Evolutionary conservation across 2,329 filamentous ascomycete species (phyloP), one percentile per base, ranked within the genome.

Genomic region (Fusarium beomiforme): DNA sequence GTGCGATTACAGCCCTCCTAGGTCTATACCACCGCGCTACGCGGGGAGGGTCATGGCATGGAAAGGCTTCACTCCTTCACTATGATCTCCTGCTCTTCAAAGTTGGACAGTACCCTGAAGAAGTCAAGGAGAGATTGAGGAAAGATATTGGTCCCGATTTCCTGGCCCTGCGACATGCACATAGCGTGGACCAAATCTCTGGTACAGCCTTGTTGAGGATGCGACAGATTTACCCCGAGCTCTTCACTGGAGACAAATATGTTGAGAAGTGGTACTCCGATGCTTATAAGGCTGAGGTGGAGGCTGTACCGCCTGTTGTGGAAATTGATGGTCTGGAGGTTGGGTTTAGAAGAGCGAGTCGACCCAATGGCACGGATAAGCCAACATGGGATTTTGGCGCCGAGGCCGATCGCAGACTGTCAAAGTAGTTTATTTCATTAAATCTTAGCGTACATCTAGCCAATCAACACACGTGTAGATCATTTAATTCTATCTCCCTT

Each of bases 11-110:
- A 6, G 90, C 90, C 0, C 78, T 93, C 37, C 85, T 85, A 1
- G 91, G 90, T 2, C 83, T 93, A 12, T 89, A 89, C 73, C 85
- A 87, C 72, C 85, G 91, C 34, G 87, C 90, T 0, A 89, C 85
- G 12, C 78, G 81, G 16, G 91, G 91, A 21, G 91, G 91, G 2
- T 91, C 89, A 2, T 92, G 90, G 84, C 84, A 89, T 63, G 90
- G 90, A 50, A 88, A 86, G 56, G 88, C 86, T 0, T 91, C 89
- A 3, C 82, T 93, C 21, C 84, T 90, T 74, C 90, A 93, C 73
- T 93, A 93, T 76, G 90, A 93, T 68, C 83, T 92, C 2, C 85
- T 91, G 5, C 84, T 93, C 24, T 86, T 92, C 74, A 84, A 86
- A 21, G 83, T 89, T 1, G 90, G 90, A 1, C 78, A 87, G 41